Conservation (phyloP, 345 rosid species). For the Aurinia saxatilis region DNA sequence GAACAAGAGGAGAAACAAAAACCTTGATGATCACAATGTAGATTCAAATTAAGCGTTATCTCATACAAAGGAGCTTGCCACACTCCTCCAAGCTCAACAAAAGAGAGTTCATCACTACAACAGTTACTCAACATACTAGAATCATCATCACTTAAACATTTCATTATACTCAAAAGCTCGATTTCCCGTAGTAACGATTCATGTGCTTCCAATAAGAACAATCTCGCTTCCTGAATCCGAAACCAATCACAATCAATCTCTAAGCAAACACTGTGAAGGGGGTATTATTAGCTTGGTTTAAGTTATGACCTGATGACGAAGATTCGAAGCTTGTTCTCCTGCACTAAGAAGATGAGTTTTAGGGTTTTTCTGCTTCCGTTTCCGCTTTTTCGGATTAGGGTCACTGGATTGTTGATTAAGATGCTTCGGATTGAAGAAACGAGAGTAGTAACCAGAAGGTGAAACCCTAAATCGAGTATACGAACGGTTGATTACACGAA, state of each 20-base stretch:
- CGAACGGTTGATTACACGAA: conserved; percentile 55
- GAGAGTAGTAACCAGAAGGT: conserved; percentile 66
- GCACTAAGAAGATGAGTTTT: conserved; percentile 33
- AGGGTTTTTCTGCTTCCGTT: conserved; percentile 39
- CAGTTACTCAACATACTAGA: conserved; percentile 20
- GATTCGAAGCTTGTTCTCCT: conserved; percentile 56
- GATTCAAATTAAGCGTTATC: conserved; percentile 39
- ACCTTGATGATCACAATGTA: conserved; percentile 28
- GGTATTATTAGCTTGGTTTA: not conserved
- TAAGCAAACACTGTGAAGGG: not conserved
- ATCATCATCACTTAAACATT: conserved; percentile 31
- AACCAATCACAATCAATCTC: not conserved
- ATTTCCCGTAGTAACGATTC: conserved; percentile 35
- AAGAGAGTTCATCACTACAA: conserved; percentile 30
- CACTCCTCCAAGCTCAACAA: conserved; percentile 58
- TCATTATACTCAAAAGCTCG: conserved; percentile 39
- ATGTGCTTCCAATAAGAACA: conserved; percentile 42
- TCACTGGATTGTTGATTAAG: conserved; percentile 7
- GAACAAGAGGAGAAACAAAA: not conserved
- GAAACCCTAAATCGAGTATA: conserved; percentile 52
- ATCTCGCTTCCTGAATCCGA: conserved; percentile 42
- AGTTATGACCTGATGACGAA: conserved; percentile 55
- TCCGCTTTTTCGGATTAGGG: conserved; percentile 43
- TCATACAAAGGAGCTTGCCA: conserved; percentile 81
- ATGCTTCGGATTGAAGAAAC: conserved; percentile 46